Evolutionary conservation across 1,284 basidiomycete genomes (phyloP).

Genomic region (Veloporphyrellus conicus): DNA sequence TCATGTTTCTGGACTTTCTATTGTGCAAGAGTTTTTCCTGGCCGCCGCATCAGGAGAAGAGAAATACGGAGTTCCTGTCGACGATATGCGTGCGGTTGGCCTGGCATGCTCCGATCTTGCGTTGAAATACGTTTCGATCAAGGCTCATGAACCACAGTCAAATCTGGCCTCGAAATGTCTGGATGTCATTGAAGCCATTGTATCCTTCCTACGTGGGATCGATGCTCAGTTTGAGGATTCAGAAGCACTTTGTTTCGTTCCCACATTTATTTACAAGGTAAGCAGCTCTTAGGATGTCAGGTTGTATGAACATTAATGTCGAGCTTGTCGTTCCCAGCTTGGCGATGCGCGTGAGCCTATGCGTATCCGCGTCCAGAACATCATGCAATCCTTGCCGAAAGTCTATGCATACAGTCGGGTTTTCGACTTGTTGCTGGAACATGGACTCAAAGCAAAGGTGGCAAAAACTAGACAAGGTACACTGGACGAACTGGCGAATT

Average conservation of each 20-base stretch:
- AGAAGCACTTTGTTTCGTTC: conserved; percentile 87
- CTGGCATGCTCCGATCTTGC: conserved; percentile 89
- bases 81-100: conserved; percentile 65
- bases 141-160: conserved; percentile 89
- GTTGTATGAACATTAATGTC: not conserved
- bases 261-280: conserved; percentile 89
- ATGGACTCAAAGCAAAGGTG: conserved; percentile 85
- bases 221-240: conserved; percentile 83
- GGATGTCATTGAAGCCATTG: conserved; percentile 79
- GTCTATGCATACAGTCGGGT: conserved; percentile 88
- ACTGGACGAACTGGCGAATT: conserved; percentile 73
- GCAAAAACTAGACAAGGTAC: conserved; percentile 86
- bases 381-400: conserved; percentile 69
- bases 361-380: conserved; percentile 64
- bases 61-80: conserved; percentile 46
- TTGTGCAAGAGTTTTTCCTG: conserved; percentile 73
- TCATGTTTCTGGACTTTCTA: conserved; percentile 73
- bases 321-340: conserved; percentile 44
- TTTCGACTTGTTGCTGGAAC: conserved; percentile 80
- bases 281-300: conserved; percentile 14
- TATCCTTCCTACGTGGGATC: conserved; percentile 67
- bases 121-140: conserved; percentile 91
- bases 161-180: conserved; percentile 87
- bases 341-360: conserved; percentile 79
- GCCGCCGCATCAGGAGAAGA: conserved; percentile 57